Evolutionary conservation across 1,284 basidiomycete species (phyloP).

Genomic region (Kwoniella shivajii): DNA sequence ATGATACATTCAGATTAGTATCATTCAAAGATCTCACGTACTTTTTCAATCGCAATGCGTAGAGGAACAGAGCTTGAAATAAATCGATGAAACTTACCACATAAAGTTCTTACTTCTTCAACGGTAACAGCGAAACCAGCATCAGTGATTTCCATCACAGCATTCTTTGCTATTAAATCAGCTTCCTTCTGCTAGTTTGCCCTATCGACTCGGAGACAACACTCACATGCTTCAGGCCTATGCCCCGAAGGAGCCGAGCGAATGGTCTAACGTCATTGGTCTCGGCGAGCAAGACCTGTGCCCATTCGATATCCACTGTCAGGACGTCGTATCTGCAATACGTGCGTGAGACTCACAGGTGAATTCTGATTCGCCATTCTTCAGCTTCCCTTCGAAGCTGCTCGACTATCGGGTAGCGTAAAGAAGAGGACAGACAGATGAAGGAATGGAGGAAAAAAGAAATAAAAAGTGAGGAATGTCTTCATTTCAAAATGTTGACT

Average conservation of each 20-base stretch:
- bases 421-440: not conserved
- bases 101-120: conserved; percentile 76
- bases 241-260: conserved; percentile 70
- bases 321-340: too few relatives aligned
- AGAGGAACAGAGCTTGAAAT: too few relatives aligned
- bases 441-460: not conserved
- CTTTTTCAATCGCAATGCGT: too few relatives aligned
- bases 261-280: conserved; percentile 77
- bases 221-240: conserved; percentile 71
- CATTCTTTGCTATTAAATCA: conserved; percentile 60
- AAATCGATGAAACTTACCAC: conserved; percentile 59
- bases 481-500: conserved; percentile 3
- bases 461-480: not conserved
- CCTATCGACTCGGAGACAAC: not conserved
- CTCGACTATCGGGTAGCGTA: not conserved
- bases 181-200: not conserved
- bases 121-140: conserved; percentile 80
- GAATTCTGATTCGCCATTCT: conserved; percentile 3
- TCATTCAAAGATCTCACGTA: not conserved
- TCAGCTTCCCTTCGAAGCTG: not conserved
- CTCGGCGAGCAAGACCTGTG: conserved; percentile 74
- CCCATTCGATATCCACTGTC: not conserved
- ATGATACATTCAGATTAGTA: not conserved
- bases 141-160: conserved; percentile 70
- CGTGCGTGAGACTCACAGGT: not conserved